phyloP scores from a whole-genome alignment of 345 rosid genomes.

The Litchi chinensis region DNA sequence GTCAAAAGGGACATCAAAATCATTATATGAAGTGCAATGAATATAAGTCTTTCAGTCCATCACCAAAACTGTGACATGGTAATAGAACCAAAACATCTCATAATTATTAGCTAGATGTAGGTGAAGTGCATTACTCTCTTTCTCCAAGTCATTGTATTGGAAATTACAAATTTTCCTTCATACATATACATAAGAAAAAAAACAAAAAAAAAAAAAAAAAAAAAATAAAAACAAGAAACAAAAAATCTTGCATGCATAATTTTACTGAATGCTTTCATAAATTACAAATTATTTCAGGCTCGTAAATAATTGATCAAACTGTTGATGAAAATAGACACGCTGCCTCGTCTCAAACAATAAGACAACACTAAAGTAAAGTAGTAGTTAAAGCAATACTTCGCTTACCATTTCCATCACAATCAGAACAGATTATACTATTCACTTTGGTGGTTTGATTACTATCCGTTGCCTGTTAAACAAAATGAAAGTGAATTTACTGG shows the following conservation, averaged over 20 bases:
- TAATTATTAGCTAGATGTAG: background rate
- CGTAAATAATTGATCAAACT: background rate
- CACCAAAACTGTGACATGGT: background rate
- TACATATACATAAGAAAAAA: too few relatives aligned
- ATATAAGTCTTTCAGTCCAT: background rate
- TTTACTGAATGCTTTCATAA: background rate
- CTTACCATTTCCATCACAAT: conserved; percentile 82
- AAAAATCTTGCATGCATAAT: background rate
- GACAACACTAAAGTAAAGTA: background rate
- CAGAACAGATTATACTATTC: conserved; percentile 69
- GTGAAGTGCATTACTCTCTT: background rate
- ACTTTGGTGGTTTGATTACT: conserved; percentile 37
- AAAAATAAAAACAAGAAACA: background rate
- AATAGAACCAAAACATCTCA: background rate
- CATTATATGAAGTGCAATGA: background rate
- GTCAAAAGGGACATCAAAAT: background rate
- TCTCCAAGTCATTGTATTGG: background rate
- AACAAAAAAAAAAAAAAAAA: too few relatives aligned
- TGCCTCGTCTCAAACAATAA: background rate
- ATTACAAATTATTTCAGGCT: conserved; percentile 7
- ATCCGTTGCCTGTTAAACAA: conserved; percentile 55
- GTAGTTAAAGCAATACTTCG: background rate
- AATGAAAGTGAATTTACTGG: conserved; percentile 8
- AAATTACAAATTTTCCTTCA: background rate
- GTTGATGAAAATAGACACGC: background rate